phyloP scores from a whole-genome alignment of 2,329 filamentous ascomycete species.

The Zymoseptoria crescenta region DNA sequence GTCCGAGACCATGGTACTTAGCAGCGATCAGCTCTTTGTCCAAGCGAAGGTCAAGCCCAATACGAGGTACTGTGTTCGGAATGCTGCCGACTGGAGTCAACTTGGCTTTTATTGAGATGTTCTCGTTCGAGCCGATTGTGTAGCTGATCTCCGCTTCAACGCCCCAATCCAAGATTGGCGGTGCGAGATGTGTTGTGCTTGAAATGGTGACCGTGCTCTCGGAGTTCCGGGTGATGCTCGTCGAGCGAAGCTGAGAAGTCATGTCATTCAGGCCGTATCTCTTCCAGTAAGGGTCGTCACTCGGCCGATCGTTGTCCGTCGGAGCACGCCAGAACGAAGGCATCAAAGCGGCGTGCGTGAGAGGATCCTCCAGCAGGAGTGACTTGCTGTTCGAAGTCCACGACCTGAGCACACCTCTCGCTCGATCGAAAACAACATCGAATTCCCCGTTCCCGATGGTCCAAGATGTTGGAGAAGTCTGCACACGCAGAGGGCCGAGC shows the following conservation, averaged over 20 bases:
- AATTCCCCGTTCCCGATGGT: constrained; percentile 4
- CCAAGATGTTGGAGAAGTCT: constrained; percentile 6
- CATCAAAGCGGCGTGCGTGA: constrained; percentile 24
- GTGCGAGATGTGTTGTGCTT: constrained; percentile 34
- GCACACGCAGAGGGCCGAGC: constrained; percentile 1
- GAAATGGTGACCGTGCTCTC: constrained; percentile 15
- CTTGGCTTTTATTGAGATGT: not conserved
- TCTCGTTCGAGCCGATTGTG: constrained; percentile 33
- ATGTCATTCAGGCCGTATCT: constrained; percentile 39
- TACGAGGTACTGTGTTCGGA: constrained; percentile 50
- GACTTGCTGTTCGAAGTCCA: constrained; percentile 35
- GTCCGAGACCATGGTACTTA: constrained; percentile 55
- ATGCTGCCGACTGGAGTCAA: constrained; percentile 24
- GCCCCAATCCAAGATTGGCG: constrained; percentile 55
- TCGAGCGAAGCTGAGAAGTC: constrained; percentile 42
- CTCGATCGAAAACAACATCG: constrained; percentile 4
- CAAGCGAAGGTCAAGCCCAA: constrained; percentile 51
- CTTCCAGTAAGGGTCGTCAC: constrained; percentile 50
- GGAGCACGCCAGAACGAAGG: constrained; percentile 54
- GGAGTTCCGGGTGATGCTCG: constrained; percentile 20
- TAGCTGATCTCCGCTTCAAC: constrained; percentile 41
- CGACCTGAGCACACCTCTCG: constrained; percentile 6
- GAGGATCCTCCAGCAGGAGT: constrained; percentile 25
- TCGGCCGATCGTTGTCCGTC: constrained; percentile 54
- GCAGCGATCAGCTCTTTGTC: constrained; percentile 40